phyloP scores from a whole-genome alignment of 2,329 filamentous ascomycete species.

The Sarocladium oryzae region DNA sequence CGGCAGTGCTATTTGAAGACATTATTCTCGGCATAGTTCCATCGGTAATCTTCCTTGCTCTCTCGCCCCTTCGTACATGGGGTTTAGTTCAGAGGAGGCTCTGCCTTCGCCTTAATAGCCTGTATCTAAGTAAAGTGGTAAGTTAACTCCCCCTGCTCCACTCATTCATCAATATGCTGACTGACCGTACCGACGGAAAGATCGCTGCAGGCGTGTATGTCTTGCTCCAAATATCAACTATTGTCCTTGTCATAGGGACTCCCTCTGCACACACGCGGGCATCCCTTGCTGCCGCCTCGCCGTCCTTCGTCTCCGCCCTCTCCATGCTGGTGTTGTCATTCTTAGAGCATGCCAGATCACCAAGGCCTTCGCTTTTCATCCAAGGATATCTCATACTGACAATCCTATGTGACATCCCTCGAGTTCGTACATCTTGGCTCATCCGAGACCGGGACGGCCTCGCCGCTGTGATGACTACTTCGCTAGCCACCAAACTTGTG shows the following conservation, averaged over 20 bases:
- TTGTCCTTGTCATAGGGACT: neutral
- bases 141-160: neutral
- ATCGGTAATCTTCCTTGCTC: slow-evolving; percentile 19
- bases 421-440: too few species aligned
- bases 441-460: too few species aligned
- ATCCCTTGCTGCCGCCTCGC: too few species aligned
- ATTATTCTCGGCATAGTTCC: slow-evolving; percentile 20
- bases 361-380: too few species aligned
- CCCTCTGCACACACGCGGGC: too few species aligned
- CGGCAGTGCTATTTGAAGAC: slow-evolving; percentile 23
- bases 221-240: neutral
- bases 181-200: neutral
- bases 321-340: neutral
- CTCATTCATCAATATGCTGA: neutral
- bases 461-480: too few species aligned
- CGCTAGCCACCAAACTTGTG: slow-evolving; percentile 18
- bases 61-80: slow-evolving; percentile 16
- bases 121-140: slow-evolving; percentile 19
- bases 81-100: neutral
- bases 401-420: too few species aligned
- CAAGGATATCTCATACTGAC: too few species aligned
- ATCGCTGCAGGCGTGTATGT: neutral
- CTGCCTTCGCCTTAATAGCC: neutral
- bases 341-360: slow-evolving; percentile 23
- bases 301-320: neutral